Evolutionary conservation across 441 rosid genomes (phyloP), one percentile per base, ranked within the genome.

Genomic region (Adansonia grandidieri): DNA sequence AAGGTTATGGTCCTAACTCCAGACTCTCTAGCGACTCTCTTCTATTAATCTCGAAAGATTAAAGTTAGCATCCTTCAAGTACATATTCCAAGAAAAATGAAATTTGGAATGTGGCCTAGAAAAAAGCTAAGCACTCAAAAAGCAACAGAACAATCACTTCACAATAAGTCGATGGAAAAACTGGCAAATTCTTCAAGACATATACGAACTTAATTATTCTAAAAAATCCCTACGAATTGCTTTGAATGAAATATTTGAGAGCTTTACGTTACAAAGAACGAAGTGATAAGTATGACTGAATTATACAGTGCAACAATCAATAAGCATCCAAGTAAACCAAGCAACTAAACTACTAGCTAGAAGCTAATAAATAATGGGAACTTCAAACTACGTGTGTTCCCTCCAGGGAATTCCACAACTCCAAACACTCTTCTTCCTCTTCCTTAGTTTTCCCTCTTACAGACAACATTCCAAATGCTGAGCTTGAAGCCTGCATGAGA

Each of bases 401-500:
- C 80, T 11, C 78, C 75, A 84, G 75, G 20, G 82, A 63, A 73
- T 76, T 79, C 89, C 92, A 86, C 20, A 87, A n/a, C 37, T 79
- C 81, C 7, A 76, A 73, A 69, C 86, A 82, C 60, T 78, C 37
- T 64, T 81, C 82, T 42, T 82, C 87, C 45, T 80, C 85, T 63
- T 82, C 82, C n/a, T 80, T 80, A 0, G 78, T 47, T 78, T 83
- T 85, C 3, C 53, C 81, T 42, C 80, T 83, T 62, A 76, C 15
- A 19, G 84, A 40, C 61, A 80, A 65, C 28, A 77, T 73, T 2
- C 86, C 87, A 7, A 85, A 85, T 7, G 85, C 77, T 0, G 87
- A 79, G 40, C 47, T 73, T 1, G 89, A 84, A 5, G 87, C 77
- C 22, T 87, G 91, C 92, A 87, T 87, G 28, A 87, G 85, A 70